These are phyloP conservation scores for Zychaea mexicana DNA, from an alignment of 371 early-diverging fungal genomes.

Conservation along the genomic window DNA sequence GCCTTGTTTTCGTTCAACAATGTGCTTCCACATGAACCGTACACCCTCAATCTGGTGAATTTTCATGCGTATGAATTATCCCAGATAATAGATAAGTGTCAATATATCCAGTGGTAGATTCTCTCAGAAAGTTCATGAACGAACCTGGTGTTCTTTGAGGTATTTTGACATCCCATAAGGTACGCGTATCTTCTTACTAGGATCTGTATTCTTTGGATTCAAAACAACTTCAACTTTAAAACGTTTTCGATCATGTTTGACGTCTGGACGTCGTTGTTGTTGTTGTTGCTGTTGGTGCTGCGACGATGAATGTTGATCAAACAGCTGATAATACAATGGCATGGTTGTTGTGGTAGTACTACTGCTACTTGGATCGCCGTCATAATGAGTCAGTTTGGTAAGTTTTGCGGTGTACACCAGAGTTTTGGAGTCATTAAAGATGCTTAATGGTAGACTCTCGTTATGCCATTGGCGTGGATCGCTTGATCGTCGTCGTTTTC, in stretches of 20 bases:
- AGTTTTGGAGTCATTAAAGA: neutral
- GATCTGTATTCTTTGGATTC: neutral
- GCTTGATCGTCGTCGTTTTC: neutral
- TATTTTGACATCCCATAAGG: neutral
- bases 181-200: neutral
- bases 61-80: too few relatives aligned
- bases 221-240: neutral
- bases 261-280: neutral
- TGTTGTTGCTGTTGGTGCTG: neutral
- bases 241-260: neutral
- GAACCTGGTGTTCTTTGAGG: neutral
- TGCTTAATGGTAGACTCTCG: neutral
- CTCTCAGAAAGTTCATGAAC: too few relatives aligned
- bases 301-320: neutral
- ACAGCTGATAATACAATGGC: neutral
- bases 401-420: neutral
- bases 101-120: neutral
- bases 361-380: neutral
- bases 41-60: slow-evolving; percentile 66
- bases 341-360: neutral
- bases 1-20: slow-evolving; percentile 69
- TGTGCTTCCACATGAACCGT: slow-evolving; percentile 78
- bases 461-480: neutral
- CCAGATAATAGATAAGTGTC: neutral
- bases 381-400: neutral